These are phyloP conservation scores for Neurospora pannonica DNA, from an alignment of 495 filamentous ascomycete genomes.

Conservation along the genomic window DNA sequence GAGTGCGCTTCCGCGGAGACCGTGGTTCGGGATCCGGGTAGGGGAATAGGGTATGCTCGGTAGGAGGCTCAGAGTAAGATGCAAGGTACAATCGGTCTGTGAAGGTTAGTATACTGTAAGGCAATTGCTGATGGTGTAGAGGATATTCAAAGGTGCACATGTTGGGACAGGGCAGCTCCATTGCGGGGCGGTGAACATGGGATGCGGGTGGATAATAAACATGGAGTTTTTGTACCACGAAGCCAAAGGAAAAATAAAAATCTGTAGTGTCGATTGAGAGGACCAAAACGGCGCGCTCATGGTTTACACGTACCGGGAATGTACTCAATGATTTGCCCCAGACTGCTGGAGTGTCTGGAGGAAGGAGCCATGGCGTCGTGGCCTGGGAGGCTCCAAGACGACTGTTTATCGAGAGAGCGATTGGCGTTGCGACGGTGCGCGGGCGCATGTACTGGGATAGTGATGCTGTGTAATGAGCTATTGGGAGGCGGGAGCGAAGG, in stretches of 20 bases:
- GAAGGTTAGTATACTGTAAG: conserved; percentile 25
- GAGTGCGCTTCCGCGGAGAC: conserved; percentile 66
- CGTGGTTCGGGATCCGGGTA: conserved; percentile 50
- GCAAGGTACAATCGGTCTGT: conserved; percentile 91
- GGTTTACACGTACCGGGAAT: conserved; percentile 39
- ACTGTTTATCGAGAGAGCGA: neutral
- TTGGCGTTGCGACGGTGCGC: neutral
- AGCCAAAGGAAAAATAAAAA: neutral
- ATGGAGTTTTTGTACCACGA: neutral
- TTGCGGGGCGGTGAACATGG: neutral
- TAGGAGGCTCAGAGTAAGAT: conserved; percentile 76
- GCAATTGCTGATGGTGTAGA: conserved; percentile 6
- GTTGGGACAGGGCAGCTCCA: neutral
- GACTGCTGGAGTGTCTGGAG: conserved; percentile 27
- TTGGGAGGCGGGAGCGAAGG: neutral
- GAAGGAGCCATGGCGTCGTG: conserved; percentile 33
- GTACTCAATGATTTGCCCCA: conserved; percentile 49
- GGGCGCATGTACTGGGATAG: neutral
- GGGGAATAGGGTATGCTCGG: conserved; percentile 74
- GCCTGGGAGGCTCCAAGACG: neutral
- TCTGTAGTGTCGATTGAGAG: neutral
- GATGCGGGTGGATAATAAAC: neutral
- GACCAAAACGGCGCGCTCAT: neutral
- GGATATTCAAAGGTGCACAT: conserved; percentile 2
- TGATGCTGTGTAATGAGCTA: neutral